Conservation (phyloP, 768 basidiomycete species). For the Auriscalpium microsporum region DNA sequence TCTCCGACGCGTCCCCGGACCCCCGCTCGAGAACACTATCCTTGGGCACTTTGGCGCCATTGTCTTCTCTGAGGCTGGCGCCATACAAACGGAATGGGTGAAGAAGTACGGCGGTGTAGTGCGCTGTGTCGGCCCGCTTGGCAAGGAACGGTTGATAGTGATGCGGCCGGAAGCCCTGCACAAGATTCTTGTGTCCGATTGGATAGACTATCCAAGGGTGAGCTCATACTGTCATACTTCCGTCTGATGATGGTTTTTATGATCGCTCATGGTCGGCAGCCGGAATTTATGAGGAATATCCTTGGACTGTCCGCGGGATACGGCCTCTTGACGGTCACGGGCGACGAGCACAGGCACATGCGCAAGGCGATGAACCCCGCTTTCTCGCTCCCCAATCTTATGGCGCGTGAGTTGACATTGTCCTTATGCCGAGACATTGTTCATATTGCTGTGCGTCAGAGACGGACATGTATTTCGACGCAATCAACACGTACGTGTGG, state of each 20-base stretch:
- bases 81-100: slow-evolving; percentile 15
- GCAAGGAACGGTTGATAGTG: slow-evolving; percentile 10
- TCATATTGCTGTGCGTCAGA: not conserved
- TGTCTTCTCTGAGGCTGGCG: slow-evolving; percentile 32
- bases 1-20: slow-evolving; percentile 31
- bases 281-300: slow-evolving; percentile 9
- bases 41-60: slow-evolving; percentile 33
- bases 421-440: not conserved
- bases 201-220: slow-evolving; percentile 13
- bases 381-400: slow-evolving; percentile 12
- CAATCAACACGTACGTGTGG: not conserved
- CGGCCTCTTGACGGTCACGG: slow-evolving; percentile 13
- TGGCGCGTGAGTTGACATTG: slow-evolving; percentile 8
- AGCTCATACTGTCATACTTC: not conserved
- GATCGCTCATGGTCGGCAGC: not conserved
- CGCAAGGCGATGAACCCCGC: slow-evolving; percentile 12
- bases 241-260: not conserved
- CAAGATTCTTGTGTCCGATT: slow-evolving; percentile 9
- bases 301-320: slow-evolving; percentile 10
- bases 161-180: slow-evolving; percentile 8
- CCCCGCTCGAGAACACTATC: slow-evolving; percentile 25
- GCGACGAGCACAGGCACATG: slow-evolving; percentile 12
- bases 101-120: slow-evolving; percentile 8
- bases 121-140: slow-evolving; percentile 11
- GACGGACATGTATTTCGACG: not conserved